phyloP scores from a whole-genome alignment of 352 stramenopile species.

The Thalassiosira livingstoniorum region DNA sequence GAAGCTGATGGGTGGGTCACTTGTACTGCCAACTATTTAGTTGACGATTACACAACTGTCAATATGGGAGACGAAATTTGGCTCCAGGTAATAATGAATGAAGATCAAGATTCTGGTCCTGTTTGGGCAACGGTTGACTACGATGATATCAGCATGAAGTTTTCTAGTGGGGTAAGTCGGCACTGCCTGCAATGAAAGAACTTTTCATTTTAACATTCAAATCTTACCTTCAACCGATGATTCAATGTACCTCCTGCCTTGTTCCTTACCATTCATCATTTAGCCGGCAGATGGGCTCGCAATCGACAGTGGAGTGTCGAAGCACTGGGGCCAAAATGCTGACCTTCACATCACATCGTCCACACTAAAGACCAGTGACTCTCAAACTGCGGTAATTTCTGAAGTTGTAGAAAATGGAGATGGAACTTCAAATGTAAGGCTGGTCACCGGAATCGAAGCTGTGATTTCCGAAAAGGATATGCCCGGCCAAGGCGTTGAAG shows the following conservation, averaged over 20 bases:
- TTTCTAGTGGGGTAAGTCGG: slow-evolving; percentile 53
- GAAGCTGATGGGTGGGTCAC: slow-evolving; percentile 28
- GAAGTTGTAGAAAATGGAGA: slow-evolving; percentile 17
- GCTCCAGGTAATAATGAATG: slow-evolving; percentile 30
- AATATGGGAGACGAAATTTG: slow-evolving; percentile 8
- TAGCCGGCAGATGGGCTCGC: slow-evolving; percentile 54
- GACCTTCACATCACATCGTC: slow-evolving; percentile 65
- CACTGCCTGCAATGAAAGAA: background rate
- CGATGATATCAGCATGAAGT: slow-evolving; percentile 65
- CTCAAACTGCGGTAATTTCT: slow-evolving; percentile 43
- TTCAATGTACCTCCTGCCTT: background rate
- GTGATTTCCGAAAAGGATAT: slow-evolving; percentile 49
- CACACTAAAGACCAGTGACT: slow-evolving; percentile 50
- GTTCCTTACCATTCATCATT: background rate
- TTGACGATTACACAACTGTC: slow-evolving; percentile 35
- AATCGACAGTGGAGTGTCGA: slow-evolving; percentile 1
- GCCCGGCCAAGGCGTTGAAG: slow-evolving; percentile 52
- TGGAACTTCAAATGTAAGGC: slow-evolving; percentile 40
- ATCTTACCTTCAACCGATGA: background rate
- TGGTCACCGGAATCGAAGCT: slow-evolving; percentile 41
- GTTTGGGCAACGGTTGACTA: slow-evolving; percentile 51
- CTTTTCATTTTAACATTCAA: background rate
- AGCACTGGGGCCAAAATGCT: slow-evolving; percentile 51
- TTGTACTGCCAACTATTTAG: slow-evolving; percentile 44
- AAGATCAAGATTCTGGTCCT: slow-evolving; percentile 13